These are phyloP conservation scores for Colletotrichum filicis DNA, from an alignment of 2,329 filamentous ascomycete genomes.

Conservation along the genomic window DNA sequence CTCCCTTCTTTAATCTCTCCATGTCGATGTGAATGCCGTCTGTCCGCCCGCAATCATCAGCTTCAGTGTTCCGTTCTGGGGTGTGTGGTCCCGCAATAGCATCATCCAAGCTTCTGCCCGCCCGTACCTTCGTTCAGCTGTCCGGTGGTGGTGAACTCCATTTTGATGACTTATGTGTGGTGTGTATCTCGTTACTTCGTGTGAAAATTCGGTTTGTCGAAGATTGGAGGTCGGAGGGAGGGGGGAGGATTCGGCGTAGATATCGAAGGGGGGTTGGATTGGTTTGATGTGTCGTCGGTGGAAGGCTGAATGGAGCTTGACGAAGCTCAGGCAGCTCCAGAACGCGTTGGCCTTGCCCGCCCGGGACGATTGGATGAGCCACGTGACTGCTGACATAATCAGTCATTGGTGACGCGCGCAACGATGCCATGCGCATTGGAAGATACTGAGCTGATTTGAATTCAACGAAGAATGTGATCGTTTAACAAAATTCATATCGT, in stretches of 20 bases:
- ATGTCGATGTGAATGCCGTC: conserved; percentile 99
- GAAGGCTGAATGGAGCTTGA: conserved; percentile 51
- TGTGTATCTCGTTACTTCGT: neutral
- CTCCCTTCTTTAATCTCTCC: conserved; percentile 97
- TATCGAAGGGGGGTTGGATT: conserved; percentile 13
- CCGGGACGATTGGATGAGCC: conserved; percentile 3
- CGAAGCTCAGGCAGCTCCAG: conserved; percentile 59
- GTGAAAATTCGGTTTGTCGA: neutral
- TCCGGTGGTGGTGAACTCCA: conserved; percentile 74
- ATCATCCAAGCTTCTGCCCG: conserved; percentile 17
- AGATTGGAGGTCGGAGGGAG: neutral
- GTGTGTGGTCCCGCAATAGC: conserved; percentile 7
- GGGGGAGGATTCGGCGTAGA: neutral
- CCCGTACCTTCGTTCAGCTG: conserved; percentile 71
- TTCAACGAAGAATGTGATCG: no score
- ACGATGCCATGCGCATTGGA: neutral
- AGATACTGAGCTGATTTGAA: neutral
- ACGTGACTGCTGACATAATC: conserved; percentile 37
- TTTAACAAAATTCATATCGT: neutral
- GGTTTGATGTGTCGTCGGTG: conserved; percentile 40
- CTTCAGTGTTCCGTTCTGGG: neutral
- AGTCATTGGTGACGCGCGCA: no score
- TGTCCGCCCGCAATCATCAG: conserved; percentile 49
- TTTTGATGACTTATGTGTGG: conserved; percentile 41
- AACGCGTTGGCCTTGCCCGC: conserved; percentile 49